Percentiles rank a stretch among this genome's conserved stretches.
Evolutionary conservation across 2,329 filamentous ascomycete genomes (phyloP).

Genomic region (Dendrostoma leiphaemia): DNA sequence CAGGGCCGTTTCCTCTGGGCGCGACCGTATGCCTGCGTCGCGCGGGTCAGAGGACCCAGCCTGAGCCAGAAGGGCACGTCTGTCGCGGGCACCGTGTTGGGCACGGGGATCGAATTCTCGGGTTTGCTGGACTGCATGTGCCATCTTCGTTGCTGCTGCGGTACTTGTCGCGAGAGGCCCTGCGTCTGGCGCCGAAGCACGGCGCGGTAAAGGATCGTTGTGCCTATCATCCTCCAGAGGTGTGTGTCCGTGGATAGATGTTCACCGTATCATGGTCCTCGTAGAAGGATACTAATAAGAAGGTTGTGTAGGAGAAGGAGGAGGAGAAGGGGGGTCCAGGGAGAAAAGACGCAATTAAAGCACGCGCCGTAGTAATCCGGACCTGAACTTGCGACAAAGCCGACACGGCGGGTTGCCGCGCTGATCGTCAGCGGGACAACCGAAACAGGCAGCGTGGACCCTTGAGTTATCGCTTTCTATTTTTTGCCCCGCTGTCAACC

Average conservation of each 20-base stretch:
- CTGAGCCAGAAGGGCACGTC: conserved; percentile 52
- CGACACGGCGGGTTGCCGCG: conserved; percentile 9
- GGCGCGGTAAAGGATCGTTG: conserved; percentile 22
- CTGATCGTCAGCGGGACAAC: too few relatives aligned
- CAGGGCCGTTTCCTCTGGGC: conserved; percentile 72
- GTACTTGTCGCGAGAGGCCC: conserved; percentile 13
- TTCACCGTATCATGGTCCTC: too few relatives aligned
- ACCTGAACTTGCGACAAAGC: conserved; percentile 8
- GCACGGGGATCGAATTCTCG: conserved; percentile 36
- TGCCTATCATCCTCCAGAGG: conserved; percentile 21
- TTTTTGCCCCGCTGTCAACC: too few relatives aligned
- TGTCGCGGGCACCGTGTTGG: conserved; percentile 35
- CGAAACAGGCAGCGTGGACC: too few relatives aligned
- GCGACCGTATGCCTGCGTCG: conserved; percentile 61
- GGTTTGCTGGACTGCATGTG: conserved; percentile 26
- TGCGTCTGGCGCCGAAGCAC: conserved; percentile 28
- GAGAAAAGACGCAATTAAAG: neutral
- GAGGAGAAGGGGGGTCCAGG: too few relatives aligned
- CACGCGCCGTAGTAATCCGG: neutral
- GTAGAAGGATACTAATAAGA: too few relatives aligned
- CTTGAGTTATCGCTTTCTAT: too few relatives aligned
- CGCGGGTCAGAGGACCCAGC: conserved; percentile 54
- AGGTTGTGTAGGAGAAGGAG: too few relatives aligned
- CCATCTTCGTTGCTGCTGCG: conserved; percentile 27
- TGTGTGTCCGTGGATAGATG: too few relatives aligned